These are phyloP conservation scores for Eleusine coracana DNA, from an alignment of 176 grass and related monocot species.

Conservation along the genomic window DNA sequence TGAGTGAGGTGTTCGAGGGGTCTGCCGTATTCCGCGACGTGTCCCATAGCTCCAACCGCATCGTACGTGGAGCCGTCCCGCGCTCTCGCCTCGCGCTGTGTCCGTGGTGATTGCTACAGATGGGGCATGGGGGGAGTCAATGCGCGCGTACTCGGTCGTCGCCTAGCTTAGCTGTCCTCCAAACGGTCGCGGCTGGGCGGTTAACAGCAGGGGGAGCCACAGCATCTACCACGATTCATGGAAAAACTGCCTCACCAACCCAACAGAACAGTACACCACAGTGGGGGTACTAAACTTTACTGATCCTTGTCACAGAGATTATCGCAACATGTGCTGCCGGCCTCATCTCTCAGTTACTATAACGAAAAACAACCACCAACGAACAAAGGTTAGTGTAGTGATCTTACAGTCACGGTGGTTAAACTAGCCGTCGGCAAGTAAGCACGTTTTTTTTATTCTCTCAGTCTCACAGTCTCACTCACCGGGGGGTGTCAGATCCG, in stretches of 20 bases:
- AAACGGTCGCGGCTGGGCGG: neutral
- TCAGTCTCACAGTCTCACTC: neutral
- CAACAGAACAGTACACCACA: neutral
- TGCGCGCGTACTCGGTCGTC: slow-evolving; percentile 17
- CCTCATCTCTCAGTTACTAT: too few species aligned
- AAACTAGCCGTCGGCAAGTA: neutral
- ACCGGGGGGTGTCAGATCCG: neutral
- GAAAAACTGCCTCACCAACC: neutral
- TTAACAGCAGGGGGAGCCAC: neutral
- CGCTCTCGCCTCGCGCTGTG: neutral
- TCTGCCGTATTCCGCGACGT: neutral
- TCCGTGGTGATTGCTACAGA: neutral
- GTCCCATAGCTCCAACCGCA: neutral
- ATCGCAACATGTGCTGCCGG: neutral
- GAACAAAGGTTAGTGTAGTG: neutral
- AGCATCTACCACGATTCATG: neutral
- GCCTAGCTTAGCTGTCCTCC: neutral
- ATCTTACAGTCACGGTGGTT: neutral
- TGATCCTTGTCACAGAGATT: neutral
- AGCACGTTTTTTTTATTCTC: neutral
- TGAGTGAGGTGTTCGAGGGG: neutral
- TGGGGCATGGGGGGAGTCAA: neutral
- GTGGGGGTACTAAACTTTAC: neutral
- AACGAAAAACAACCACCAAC: neutral
- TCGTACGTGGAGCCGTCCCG: neutral